phyloP scores from a whole-genome alignment of 1,284 basidiomycete species.

The Cystobasidiaceae sp. region DNA sequence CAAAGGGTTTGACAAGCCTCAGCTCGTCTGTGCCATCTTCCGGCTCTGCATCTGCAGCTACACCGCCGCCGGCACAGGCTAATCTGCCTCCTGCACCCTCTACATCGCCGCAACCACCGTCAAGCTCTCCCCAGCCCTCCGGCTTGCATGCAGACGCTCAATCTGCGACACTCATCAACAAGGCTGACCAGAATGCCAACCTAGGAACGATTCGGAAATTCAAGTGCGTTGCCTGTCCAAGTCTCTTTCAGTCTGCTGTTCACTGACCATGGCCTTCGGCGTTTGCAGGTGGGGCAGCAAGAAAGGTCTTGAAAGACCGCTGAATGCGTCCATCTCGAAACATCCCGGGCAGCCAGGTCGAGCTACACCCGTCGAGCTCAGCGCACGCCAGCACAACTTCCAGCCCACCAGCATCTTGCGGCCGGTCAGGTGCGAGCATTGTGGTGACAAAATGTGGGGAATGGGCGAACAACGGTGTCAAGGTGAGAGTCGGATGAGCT shows the following conservation, averaged over 20 bases:
- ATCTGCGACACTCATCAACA: slow-evolving; percentile 16
- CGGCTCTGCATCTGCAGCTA: neutral
- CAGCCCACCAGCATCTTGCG: slow-evolving; percentile 82
- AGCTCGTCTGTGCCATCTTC: neutral
- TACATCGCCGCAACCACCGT: slow-evolving; percentile 34
- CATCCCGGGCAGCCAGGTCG: neutral
- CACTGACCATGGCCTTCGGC: neutral
- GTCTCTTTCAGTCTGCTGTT: neutral
- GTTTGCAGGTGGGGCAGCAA: slow-evolving; percentile 25
- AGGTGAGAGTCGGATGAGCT: slow-evolving; percentile 52
- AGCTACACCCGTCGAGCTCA: slow-evolving; percentile 27
- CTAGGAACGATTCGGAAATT: slow-evolving; percentile 26
- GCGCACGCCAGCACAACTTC: slow-evolving; percentile 65
- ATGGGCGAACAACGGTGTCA: slow-evolving; percentile 80
- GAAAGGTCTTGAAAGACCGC: slow-evolving; percentile 26
- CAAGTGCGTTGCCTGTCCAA: slow-evolving; percentile 5
- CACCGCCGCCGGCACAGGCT: neutral
- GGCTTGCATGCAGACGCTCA: slow-evolving; percentile 11
- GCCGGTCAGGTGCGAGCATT: slow-evolving; percentile 87
- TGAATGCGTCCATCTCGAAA: slow-evolving; percentile 25
- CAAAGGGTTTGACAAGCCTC: neutral
- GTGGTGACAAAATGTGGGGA: slow-evolving; percentile 98
- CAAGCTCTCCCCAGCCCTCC: neutral
- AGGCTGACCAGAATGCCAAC: slow-evolving; percentile 13
- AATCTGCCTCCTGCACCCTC: neutral